A percentile compares a stretch with the other conserved stretches of the same genome.
These are phyloP conservation scores for Lepiota subincarnata DNA, from an alignment of 768 basidiomycete species.

Conservation along the genomic window DNA sequence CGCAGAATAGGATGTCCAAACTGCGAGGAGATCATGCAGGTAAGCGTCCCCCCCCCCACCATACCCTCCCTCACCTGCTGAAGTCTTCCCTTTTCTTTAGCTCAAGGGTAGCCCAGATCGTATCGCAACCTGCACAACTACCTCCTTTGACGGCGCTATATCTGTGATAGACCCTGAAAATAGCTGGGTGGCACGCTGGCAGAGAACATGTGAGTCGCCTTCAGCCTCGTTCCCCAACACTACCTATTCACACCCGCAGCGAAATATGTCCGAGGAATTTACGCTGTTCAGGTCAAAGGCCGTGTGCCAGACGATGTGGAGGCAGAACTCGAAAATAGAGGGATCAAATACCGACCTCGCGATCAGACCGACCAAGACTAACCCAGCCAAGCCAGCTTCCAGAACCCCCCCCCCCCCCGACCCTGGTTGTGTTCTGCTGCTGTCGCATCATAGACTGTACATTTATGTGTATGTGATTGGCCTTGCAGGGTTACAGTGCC, in stretches of 20 bases:
- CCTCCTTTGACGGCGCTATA: slow-evolving; percentile 90
- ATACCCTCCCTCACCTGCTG: not conserved
- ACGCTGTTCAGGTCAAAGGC: slow-evolving; percentile 86
- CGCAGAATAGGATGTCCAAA: slow-evolving; percentile 88
- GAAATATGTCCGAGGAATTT: slow-evolving; percentile 88
- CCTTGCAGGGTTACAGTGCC: too few relatives aligned
- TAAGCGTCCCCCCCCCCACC: slow-evolving; percentile 35
- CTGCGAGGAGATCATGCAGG: slow-evolving; percentile 94
- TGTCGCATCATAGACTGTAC: too few relatives aligned
- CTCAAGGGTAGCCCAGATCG: slow-evolving; percentile 86
- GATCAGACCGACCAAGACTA: slow-evolving; percentile 77
- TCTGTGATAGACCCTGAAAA: slow-evolving; percentile 80
- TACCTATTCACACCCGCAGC: slow-evolving; percentile 32
- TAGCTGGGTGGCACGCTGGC: slow-evolving; percentile 97
- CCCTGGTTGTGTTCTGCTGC: too few relatives aligned
- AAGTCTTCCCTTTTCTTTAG: slow-evolving; percentile 33
- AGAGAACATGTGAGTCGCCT: slow-evolving; percentile 66
- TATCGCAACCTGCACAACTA: slow-evolving; percentile 82
- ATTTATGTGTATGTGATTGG: too few relatives aligned
- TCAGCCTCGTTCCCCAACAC: slow-evolving; percentile 6
- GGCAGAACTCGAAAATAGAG: slow-evolving; percentile 68
- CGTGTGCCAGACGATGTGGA: slow-evolving; percentile 84
- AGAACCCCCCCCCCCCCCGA: too few relatives aligned
- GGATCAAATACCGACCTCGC: slow-evolving; percentile 81
- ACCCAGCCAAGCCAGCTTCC: too few relatives aligned